These are phyloP conservation scores for Suillus subaureus DNA, from an alignment of 768 basidiomycete genomes.

Conservation along the genomic window DNA sequence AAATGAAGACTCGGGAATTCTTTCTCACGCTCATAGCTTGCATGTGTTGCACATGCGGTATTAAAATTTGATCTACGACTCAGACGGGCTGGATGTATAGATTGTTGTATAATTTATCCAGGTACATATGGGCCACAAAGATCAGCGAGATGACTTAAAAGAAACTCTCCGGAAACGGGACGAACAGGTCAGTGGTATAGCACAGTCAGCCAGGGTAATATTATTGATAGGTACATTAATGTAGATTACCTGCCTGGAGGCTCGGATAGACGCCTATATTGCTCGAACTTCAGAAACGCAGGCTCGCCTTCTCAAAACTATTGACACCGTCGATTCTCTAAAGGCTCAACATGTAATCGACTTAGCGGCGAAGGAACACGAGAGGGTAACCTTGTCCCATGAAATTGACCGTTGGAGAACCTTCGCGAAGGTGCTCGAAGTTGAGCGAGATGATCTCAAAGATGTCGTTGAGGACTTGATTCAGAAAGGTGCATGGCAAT, in stretches of 20 bases:
- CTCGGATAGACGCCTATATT: constrained; percentile 36
- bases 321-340: constrained; percentile 51
- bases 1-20: background rate
- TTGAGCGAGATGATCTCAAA: constrained; percentile 54
- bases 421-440: constrained; percentile 38
- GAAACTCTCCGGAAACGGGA: constrained; percentile 28
- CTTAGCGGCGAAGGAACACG: constrained; percentile 34
- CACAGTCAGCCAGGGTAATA: background rate
- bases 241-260: constrained; percentile 33
- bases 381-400: constrained; percentile 37
- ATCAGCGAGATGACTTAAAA: constrained; percentile 24
- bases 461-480: constrained; percentile 54
- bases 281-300: constrained; percentile 46
- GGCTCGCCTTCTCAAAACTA: constrained; percentile 47
- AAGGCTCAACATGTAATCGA: constrained; percentile 44
- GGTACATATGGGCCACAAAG: constrained; percentile 25
- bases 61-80: background rate
- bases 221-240: background rate
- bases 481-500: constrained; percentile 54
- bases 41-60: background rate
- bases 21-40: constrained; percentile 1
- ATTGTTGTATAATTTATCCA: constrained; percentile 7
- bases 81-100: constrained; percentile 10
- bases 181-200: constrained; percentile 23
- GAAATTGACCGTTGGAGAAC: constrained; percentile 40